Conservation (phyloP, 1,284 basidiomycete genomes). For the Cystobasidiaceae sp. region DNA sequence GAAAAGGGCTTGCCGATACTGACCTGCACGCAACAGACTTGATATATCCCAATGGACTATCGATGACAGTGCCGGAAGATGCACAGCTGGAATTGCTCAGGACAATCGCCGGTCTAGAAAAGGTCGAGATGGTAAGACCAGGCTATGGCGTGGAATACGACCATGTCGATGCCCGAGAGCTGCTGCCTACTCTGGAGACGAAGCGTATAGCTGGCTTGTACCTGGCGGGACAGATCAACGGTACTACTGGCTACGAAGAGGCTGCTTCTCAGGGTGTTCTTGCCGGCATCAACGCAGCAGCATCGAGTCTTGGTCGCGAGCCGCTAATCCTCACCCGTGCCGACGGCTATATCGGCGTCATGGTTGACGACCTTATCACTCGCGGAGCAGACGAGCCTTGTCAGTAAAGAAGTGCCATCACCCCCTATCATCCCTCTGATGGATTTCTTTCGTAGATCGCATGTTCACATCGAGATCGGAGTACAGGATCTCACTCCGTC, state of each 20-base stretch:
- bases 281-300: slow-evolving; percentile 79
- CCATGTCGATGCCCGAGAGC: slow-evolving; percentile 77
- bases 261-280: slow-evolving; percentile 79
- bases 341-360: slow-evolving; percentile 77
- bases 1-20: too few relatives aligned
- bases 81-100: slow-evolving; percentile 71
- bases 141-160: slow-evolving; percentile 93
- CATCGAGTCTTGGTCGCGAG: slow-evolving; percentile 56
- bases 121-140: slow-evolving; percentile 70
- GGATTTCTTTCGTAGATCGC: slow-evolving; percentile 63
- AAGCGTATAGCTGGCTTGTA: slow-evolving; percentile 77
- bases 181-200: slow-evolving; percentile 71
- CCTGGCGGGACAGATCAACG: slow-evolving; percentile 83
- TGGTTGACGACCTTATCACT: slow-evolving; percentile 82
- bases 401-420: slow-evolving; percentile 17
- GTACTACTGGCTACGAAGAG: slow-evolving; percentile 88
- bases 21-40: slow-evolving; percentile 52
- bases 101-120: slow-evolving; percentile 75
- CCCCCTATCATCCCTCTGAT: neutral
- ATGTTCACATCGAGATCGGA: slow-evolving; percentile 90
- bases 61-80: slow-evolving; percentile 77
- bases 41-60: slow-evolving; percentile 84
- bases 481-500: slow-evolving; percentile 76
- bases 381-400: slow-evolving; percentile 83
- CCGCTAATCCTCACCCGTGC: slow-evolving; percentile 68